Base-by-base conservation (phyloP, 129 eudicot species). In the Escallonia rubra region DNA sequence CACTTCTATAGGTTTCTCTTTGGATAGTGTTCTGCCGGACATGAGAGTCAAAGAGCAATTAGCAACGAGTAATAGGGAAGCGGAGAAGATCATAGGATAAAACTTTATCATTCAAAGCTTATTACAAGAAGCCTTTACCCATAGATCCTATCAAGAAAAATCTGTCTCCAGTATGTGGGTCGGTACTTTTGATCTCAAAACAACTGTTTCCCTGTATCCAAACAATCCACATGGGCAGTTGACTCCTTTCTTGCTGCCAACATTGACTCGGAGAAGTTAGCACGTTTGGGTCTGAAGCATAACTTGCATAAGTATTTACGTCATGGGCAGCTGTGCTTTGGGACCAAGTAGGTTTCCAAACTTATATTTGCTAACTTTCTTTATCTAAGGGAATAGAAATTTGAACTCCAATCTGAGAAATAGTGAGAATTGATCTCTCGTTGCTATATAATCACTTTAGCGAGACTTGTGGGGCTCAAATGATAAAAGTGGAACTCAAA, bases 201-300 rank as follows among this genome's bases (percentile, higher is more conserved):
- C 79, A 81, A 12, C 95, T 83, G n/a, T 87, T 78, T 78, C 70
- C 43, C 45, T 63, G 80, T 83, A 87, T 60, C 95, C 87, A 58
- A 62, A 78, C 76, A 85, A 81, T 69, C 80, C 90, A 49, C 95
- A 87, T n/a, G 95, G 95, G 41, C 73, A 72, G 43, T 76, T 87
- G 79, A 71, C 90, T 47, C 78, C 95, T 59, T 85, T 87, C 87
- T 90, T 58, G 87, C 95, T 72, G 90, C 95, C 6, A 86, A 86
- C 66, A 84, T 83, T 59, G 93, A 86, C 73, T 83, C 93, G 1
- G 93, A 86, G 68, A 86, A 83, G 73, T 75, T 86, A 57, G 93
- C 93, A 61, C 89, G 89, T 15, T 82, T 69, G 4, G 89, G 89
- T 7, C 78, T 86, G 43, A 81, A 80, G 51, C 79, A 78, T 78